These are phyloP conservation scores for Flaveria trinervia DNA, from an alignment of 129 eudicot genomes.

Conservation along the genomic window DNA sequence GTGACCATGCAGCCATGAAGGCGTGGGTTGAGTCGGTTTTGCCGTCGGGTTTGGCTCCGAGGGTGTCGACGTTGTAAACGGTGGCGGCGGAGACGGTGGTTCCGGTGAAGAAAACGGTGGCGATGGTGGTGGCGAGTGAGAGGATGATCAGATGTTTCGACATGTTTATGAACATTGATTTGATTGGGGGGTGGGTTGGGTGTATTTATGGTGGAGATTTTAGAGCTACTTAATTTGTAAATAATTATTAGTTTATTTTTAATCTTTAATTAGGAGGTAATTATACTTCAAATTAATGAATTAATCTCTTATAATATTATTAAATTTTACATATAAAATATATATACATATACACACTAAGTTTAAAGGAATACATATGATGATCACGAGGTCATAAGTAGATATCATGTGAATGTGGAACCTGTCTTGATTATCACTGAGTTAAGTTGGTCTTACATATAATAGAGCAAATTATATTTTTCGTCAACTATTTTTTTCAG, in stretches of 20 bases:
- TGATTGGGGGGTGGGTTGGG: slow-evolving; percentile 32
- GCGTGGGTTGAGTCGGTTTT: slow-evolving; percentile 56
- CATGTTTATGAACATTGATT: slow-evolving; percentile 27
- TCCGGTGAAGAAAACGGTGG: background rate
- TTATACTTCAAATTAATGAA: too few relatives aligned
- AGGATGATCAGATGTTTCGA: slow-evolving; percentile 17
- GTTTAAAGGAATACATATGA: slow-evolving; percentile 16
- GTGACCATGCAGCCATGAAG: slow-evolving; percentile 55
- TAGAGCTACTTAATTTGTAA: slow-evolving; percentile 21
- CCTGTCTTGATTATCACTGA: background rate
- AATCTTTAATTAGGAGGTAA: too few relatives aligned
- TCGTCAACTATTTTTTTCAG: too few relatives aligned
- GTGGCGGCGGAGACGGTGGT: slow-evolving; percentile 15
- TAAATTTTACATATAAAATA: background rate
- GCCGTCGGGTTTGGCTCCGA: slow-evolving; percentile 71
- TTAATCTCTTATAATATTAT: background rate
- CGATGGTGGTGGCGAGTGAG: background rate
- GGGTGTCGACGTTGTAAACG: slow-evolving; percentile 32
- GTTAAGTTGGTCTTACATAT: too few relatives aligned
- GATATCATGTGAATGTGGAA: slow-evolving; percentile 28
- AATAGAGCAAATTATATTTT: too few relatives aligned
- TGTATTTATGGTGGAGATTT: slow-evolving; percentile 36
- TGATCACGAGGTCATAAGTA: slow-evolving; percentile 26
- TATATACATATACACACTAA: background rate
- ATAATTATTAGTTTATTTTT: background rate